A percentile compares a stretch with the other conserved stretches of the same genome.
These are phyloP conservation scores for Fraxinus platypoda DNA, from an alignment of 305 asterid species.

Conservation along the genomic window DNA sequence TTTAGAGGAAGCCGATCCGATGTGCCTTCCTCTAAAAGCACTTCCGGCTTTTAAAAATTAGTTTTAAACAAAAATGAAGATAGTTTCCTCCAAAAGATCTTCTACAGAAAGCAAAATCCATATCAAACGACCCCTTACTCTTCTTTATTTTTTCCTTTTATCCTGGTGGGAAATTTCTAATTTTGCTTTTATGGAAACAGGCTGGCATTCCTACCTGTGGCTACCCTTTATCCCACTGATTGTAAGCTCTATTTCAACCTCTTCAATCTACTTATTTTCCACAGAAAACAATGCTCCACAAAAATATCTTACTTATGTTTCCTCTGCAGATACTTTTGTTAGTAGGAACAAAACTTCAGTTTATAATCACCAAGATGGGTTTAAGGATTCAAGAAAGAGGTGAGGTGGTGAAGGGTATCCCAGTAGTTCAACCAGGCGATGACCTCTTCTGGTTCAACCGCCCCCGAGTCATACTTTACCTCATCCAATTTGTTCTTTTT, in stretches of 20 bases:
- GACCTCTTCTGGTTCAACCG: conserved; percentile 66
- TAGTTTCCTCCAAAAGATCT: too few relatives aligned
- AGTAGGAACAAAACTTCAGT: conserved; percentile 61
- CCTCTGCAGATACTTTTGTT: conserved; percentile 43
- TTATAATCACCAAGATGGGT: conserved; percentile 63
- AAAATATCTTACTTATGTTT: neutral
- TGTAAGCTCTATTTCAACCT: conserved; percentile 30
- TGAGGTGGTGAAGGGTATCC: conserved; percentile 50
- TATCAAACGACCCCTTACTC: neutral
- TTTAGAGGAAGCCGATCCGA: too few relatives aligned
- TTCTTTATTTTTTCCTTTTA: neutral
- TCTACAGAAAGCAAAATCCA: too few relatives aligned
- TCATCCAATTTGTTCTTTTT: conserved; percentile 57
- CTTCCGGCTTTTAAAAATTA: too few relatives aligned
- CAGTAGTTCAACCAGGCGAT: conserved; percentile 59
- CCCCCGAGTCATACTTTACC: conserved; percentile 52
- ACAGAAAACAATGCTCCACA: neutral
- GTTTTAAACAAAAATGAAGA: too few relatives aligned
- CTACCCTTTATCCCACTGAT: conserved; percentile 47
- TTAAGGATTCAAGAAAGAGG: conserved; percentile 55
- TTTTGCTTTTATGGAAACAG: conserved; percentile 26
- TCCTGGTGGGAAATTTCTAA: neutral
- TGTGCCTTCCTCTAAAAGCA: too few relatives aligned
- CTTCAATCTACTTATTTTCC: neutral
- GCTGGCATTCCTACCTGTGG: conserved; percentile 53